Evolutionary conservation across 306 rosid species (phyloP).

Genomic region (Prunus davidiana): DNA sequence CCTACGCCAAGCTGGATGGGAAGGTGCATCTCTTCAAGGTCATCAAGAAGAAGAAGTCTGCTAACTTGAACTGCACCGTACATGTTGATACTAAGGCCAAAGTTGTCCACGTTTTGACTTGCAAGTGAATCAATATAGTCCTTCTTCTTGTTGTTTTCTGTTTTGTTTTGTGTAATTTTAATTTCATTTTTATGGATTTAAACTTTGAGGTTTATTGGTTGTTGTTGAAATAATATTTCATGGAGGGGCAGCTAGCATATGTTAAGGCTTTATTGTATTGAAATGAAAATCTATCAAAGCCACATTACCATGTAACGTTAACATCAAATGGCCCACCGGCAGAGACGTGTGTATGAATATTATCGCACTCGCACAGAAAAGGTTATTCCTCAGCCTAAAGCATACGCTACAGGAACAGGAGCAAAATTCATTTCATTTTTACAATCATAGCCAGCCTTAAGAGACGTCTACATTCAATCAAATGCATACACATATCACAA

Average conservation of each 20-base stretch:
- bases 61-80: slow-evolving; percentile 28
- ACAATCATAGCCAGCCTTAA: too few relatives aligned
- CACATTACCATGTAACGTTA: too few relatives aligned
- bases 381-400: too few relatives aligned
- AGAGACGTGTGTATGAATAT: too few relatives aligned
- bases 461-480: too few relatives aligned
- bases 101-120: slow-evolving; percentile 15
- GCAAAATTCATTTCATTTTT: too few relatives aligned
- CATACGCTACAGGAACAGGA: too few relatives aligned
- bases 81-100: slow-evolving; percentile 20
- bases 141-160: not conserved
- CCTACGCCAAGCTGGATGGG: slow-evolving; percentile 30
- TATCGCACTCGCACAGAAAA: too few relatives aligned
- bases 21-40: slow-evolving; percentile 30
- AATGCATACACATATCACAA: too few relatives aligned
- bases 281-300: too few relatives aligned
- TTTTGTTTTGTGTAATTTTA: not conserved
- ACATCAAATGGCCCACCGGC: too few relatives aligned
- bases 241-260: not conserved
- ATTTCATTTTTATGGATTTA: not conserved
- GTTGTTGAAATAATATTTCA: not conserved
- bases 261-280: too few relatives aligned
- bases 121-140: slow-evolving; percentile 24
- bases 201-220: not conserved
- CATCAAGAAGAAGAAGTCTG: slow-evolving; percentile 33